Evolutionary conservation across 495 filamentous ascomycete genomes (phyloP).

Genomic region (Durotheca rogersii): DNA sequence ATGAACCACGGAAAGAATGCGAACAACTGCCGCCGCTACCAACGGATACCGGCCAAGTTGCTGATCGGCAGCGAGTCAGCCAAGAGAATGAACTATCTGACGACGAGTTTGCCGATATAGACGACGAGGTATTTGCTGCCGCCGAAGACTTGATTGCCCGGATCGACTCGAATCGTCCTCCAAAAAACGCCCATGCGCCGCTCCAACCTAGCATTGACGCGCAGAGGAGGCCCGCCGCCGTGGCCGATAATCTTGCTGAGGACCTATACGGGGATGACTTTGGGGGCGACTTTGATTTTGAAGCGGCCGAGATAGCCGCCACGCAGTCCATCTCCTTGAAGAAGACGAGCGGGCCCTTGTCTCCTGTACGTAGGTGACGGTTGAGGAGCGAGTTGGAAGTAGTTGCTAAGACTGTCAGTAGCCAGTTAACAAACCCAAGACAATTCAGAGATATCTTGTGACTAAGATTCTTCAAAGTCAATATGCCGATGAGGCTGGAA

Average conservation of each 20-base stretch:
- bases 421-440: constrained; percentile 58
- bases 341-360: constrained; percentile 18
- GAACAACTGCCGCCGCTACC: constrained; percentile 1
- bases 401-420: constrained; percentile 50
- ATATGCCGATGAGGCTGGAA: constrained; percentile 63
- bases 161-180: constrained; percentile 35
- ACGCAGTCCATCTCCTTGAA: constrained; percentile 44
- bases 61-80: background rate
- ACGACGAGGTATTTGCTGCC: constrained; percentile 61
- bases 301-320: constrained; percentile 60
- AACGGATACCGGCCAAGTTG: constrained; percentile 11
- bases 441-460: constrained; percentile 81
- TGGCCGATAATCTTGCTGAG: constrained; percentile 26
- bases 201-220: constrained; percentile 2
- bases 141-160: constrained; percentile 60
- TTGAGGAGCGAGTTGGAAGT: constrained; percentile 26
- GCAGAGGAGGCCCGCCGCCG: constrained; percentile 1
- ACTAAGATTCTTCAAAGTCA: constrained; percentile 66
- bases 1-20: constrained; percentile 37
- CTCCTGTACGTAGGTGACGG: constrained; percentile 53
- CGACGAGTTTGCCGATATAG: constrained; percentile 62
- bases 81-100: constrained; percentile 30
- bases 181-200: constrained; percentile 1
- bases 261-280: constrained; percentile 60
- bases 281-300: constrained; percentile 69